Conservation (phyloP, 1,284 basidiomycete species). For the Trichosporon faecale region DNA sequence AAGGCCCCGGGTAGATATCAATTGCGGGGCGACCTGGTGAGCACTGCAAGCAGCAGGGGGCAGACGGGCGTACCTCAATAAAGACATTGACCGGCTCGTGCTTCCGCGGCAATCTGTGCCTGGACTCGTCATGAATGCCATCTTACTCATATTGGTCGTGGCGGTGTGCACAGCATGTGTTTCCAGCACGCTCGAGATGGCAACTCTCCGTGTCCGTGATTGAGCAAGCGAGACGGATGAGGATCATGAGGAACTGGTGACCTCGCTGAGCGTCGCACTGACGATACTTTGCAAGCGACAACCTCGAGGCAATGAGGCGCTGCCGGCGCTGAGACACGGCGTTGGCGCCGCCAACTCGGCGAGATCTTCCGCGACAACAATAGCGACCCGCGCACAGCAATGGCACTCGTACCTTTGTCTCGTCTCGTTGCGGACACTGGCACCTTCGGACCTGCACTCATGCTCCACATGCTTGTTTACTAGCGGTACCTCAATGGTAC, state of each 20-base stretch:
- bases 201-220: no score
- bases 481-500: neutral
- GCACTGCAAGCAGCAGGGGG: neutral
- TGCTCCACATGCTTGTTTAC: neutral
- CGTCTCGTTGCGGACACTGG: no score
- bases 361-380: neutral
- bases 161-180: neutral
- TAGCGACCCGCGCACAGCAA: neutral
- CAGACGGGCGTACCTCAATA: neutral
- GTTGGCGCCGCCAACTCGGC: no score
- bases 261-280: no score
- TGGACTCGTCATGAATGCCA: neutral
- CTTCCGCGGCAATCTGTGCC: neutral
- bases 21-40: neutral
- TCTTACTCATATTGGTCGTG: neutral
- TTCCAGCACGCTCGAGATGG: neutral
- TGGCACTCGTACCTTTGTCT: neutral
- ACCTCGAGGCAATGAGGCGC: no score
- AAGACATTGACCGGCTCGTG: neutral
- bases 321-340: neutral
- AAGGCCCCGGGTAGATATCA: conserved; percentile 3
- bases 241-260: no score
- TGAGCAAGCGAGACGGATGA: no score
- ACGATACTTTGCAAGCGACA: no score
- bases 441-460: no score